phyloP scores from a whole-genome alignment of 768 basidiomycete species.

The Pholiota molesta region DNA sequence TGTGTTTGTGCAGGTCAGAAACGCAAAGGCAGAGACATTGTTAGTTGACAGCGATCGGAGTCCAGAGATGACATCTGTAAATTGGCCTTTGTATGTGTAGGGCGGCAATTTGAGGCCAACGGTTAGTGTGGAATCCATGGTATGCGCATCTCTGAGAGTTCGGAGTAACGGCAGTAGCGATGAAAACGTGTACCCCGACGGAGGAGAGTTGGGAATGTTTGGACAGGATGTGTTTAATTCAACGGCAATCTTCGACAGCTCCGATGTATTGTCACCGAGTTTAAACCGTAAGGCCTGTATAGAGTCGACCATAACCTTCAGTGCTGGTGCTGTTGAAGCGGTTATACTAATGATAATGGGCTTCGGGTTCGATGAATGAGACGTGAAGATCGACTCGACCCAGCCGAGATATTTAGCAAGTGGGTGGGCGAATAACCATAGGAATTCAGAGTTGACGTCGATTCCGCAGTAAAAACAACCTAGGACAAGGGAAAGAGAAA shows the following conservation, averaged over 20 bases:
- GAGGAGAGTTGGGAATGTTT: conserved; percentile 66
- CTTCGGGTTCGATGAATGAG: conserved; percentile 32
- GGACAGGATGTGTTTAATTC: conserved; percentile 89
- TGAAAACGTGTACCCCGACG: conserved; percentile 63
- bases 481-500: conserved; percentile 25
- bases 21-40: conserved; percentile 50
- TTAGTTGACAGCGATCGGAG: conserved; percentile 42
- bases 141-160: conserved; percentile 52
- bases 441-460: conserved; percentile 73
- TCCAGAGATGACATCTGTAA: conserved; percentile 51
- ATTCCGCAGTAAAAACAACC: conserved; percentile 60
- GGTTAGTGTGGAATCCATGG: conserved; percentile 55
- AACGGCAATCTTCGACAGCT: conserved; percentile 54
- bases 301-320: conserved; percentile 50
- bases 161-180: conserved; percentile 56
- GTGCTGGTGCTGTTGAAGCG: conserved; percentile 53
- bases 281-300: conserved; percentile 62
- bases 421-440: conserved; percentile 87
- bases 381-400: conserved; percentile 54
- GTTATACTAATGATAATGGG: conserved; percentile 85
- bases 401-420: conserved; percentile 67
- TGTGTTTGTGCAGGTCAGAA: conserved; percentile 82
- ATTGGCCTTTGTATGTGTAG: conserved; percentile 65
- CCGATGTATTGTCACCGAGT: conserved; percentile 27
- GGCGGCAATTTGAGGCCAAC: conserved; percentile 83